Evolutionary conservation across 1,284 basidiomycete genomes (phyloP).

Genomic region (Mycosarcoma maydis): DNA sequence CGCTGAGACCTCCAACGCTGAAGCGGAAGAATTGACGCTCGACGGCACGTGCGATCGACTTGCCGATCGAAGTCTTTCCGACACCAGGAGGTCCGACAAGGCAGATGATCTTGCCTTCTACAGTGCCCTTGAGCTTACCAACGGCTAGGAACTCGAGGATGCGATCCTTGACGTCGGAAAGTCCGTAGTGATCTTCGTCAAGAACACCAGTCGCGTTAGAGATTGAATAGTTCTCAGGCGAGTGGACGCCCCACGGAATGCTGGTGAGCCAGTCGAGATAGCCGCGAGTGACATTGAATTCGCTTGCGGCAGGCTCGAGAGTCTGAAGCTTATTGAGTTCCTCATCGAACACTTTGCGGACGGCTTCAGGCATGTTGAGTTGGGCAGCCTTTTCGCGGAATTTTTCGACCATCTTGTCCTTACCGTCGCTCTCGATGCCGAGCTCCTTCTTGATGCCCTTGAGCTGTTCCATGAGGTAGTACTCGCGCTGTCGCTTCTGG

Average conservation of each 20-base stretch:
- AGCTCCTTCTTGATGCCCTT: conserved; percentile 99
- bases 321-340: conserved; percentile 91
- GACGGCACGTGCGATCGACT: conserved; percentile 88
- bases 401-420: conserved; percentile 96
- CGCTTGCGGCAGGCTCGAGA: conserved; percentile 86
- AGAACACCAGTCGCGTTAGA: conserved; percentile 83
- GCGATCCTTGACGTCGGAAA: conserved; percentile 92
- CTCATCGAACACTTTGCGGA: conserved; percentile 95
- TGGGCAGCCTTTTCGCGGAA: conserved; percentile 87
- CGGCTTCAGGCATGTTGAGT: conserved; percentile 91
- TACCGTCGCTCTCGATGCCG: conserved; percentile 95
- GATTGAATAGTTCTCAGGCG: conserved; percentile 92
- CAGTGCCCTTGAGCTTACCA: conserved; percentile 92
- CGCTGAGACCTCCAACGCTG: conserved; percentile 93
- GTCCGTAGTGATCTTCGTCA: conserved; percentile 95
- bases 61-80: conserved; percentile 86
- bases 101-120: conserved; percentile 98
- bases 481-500: conserved; percentile 94
- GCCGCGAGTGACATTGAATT: conserved; percentile 79
- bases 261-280: conserved; percentile 72
- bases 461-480: conserved; percentile 97
- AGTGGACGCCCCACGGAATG: conserved; percentile 97
- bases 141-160: conserved; percentile 98
- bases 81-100: conserved; percentile 96
- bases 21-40: conserved; percentile 92